phyloP scores from a whole-genome alignment of 352 stramenopile genomes.

The Pythium guiyangense region DNA sequence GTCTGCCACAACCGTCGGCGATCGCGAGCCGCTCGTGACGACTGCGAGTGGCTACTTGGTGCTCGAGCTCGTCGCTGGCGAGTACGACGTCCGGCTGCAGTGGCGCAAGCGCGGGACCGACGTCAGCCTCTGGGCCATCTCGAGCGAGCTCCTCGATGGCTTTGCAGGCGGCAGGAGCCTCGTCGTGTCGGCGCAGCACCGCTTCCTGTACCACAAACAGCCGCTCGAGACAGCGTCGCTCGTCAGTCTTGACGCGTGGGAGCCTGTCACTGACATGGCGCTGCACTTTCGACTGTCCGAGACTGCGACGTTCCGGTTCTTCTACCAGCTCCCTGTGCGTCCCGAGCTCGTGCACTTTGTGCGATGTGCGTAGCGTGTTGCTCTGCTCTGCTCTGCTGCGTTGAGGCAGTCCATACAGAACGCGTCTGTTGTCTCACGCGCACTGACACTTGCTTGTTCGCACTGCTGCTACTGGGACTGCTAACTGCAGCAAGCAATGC shows the following conservation, averaged over 20 bases:
- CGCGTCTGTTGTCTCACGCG: slow-evolving; percentile 1
- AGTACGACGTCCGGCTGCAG: slow-evolving; percentile 49
- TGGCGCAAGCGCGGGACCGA: slow-evolving; percentile 59
- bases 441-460: slow-evolving; percentile 10
- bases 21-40: slow-evolving; percentile 48
- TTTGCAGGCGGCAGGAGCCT: slow-evolving; percentile 62
- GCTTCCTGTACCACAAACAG: slow-evolving; percentile 63
- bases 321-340: slow-evolving; percentile 70
- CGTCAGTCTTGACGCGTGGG: slow-evolving; percentile 46
- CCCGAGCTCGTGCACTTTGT: slow-evolving; percentile 46
- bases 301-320: slow-evolving; percentile 45
- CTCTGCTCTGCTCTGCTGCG: neutral
- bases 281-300: slow-evolving; percentile 47
- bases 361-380: slow-evolving; percentile 29
- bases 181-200: slow-evolving; percentile 59
- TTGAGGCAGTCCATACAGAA: too few species aligned
- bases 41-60: slow-evolving; percentile 56
- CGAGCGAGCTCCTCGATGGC: slow-evolving; percentile 54
- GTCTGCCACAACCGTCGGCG: slow-evolving; percentile 56
- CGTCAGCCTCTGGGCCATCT: slow-evolving; percentile 57
- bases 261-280: slow-evolving; percentile 47
- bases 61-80: slow-evolving; percentile 41
- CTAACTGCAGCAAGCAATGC: slow-evolving; percentile 30
- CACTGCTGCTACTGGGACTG: neutral
- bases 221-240: slow-evolving; percentile 36